These are phyloP conservation scores for Thelonectria olida DNA, from an alignment of 2,329 filamentous ascomycete species.

Conservation along the genomic window DNA sequence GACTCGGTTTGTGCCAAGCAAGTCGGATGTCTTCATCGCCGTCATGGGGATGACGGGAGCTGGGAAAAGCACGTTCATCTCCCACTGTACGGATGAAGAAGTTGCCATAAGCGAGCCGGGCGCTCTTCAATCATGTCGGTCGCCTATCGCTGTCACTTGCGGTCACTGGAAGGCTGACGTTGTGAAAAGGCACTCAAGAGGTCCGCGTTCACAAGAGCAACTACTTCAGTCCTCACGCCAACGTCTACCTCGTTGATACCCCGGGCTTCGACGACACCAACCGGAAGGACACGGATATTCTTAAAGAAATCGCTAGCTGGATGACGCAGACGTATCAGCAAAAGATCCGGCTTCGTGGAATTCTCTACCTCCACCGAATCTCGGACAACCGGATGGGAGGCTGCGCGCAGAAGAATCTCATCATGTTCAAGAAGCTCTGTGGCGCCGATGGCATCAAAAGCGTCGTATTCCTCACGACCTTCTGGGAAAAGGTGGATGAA, in stretches of 20 bases:
- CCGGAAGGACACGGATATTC: conserved; percentile 14
- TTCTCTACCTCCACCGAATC: conserved; percentile 18
- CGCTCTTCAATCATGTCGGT: neutral
- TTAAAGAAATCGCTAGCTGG: conserved; percentile 5
- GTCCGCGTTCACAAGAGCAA: neutral
- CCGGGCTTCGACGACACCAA: conserved; percentile 21
- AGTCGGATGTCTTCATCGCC: conserved; percentile 4
- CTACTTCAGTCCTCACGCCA: neutral
- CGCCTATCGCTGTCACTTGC: too few relatives aligned
- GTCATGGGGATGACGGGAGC: conserved; percentile 22
- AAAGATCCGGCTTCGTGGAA: conserved; percentile 6
- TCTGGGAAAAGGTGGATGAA: neutral
- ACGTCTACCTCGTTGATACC: conserved; percentile 18
- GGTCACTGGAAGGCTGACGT: too few relatives aligned
- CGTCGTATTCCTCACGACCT: neutral
- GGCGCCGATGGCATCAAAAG: neutral
- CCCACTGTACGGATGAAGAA: conserved; percentile 4
- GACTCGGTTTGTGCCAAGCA: neutral
- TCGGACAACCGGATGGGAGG: conserved; percentile 5
- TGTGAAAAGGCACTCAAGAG: neutral
- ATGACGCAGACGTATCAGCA: conserved; percentile 12
- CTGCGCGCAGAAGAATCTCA: neutral
- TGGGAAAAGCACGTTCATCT: conserved; percentile 22
- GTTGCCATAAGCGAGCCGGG: neutral
- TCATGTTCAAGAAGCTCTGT: conserved; percentile 8